Evolutionary conservation across 176 grass and related monocot genomes (phyloP).

Genomic region (Luzula sylvatica): DNA sequence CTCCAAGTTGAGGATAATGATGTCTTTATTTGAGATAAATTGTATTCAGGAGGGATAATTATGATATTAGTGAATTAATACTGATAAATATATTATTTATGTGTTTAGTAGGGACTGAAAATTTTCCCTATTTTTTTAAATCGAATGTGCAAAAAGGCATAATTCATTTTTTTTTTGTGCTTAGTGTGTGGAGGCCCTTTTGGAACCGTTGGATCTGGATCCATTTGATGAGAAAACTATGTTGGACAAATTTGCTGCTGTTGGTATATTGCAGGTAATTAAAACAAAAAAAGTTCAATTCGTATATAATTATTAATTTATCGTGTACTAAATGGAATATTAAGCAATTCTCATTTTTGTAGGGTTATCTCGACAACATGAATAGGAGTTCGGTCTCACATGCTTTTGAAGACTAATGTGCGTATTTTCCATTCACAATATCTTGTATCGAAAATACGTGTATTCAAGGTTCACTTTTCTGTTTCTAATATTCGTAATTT

Average conservation of each 20-base stretch:
- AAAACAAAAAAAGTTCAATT: neutral
- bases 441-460: too few species aligned
- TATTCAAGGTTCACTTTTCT: too few species aligned
- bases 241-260: constrained; percentile 83
- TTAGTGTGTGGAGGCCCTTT: constrained; percentile 73
- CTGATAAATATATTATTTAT: too few species aligned
- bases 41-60: too few species aligned
- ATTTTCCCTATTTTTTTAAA: constrained; percentile 11
- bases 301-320: neutral
- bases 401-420: constrained; percentile 16
- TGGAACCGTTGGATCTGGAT: constrained; percentile 55
- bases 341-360: constrained; percentile 7
- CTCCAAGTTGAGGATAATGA: too few species aligned
- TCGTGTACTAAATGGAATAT: neutral
- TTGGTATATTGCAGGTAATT: constrained; percentile 77
- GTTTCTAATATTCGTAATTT: too few species aligned
- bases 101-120: neutral
- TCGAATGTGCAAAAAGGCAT: neutral
- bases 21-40: too few species aligned
- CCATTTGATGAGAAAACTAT: constrained; percentile 62
- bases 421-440: too few species aligned
- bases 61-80: too few species aligned
- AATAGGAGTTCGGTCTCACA: constrained; percentile 37
- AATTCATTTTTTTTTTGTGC: constrained; percentile 2
- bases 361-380: constrained; percentile 77